phyloP scores from a whole-genome alignment of 1,284 basidiomycete species.

The Leccinum pachyderme region DNA sequence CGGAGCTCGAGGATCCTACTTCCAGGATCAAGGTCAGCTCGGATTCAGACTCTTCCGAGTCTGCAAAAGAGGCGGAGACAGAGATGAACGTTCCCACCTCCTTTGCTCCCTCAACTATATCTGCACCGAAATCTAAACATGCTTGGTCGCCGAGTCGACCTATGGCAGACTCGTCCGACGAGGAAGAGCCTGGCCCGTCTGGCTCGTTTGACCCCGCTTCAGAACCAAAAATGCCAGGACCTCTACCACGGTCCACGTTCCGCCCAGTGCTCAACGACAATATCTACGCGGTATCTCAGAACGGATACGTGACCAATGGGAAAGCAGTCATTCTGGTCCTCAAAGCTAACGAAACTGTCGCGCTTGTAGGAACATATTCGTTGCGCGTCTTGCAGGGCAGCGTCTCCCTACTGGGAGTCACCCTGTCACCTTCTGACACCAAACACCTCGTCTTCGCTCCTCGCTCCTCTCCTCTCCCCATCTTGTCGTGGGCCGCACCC shows the following conservation, averaged over 20 bases:
- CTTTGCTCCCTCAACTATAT: slow-evolving; percentile 5
- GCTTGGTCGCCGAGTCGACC: slow-evolving; percentile 57
- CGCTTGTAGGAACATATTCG: slow-evolving; percentile 58
- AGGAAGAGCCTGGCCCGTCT: slow-evolving; percentile 27
- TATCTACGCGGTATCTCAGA: slow-evolving; percentile 9
- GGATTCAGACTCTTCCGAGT: slow-evolving; percentile 27
- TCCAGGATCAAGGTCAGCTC: slow-evolving; percentile 36
- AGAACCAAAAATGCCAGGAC: slow-evolving; percentile 2
- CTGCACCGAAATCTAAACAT: slow-evolving; percentile 27
- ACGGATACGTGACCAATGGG: neutral
- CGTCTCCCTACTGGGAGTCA: slow-evolving; percentile 50
- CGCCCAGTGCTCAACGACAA: slow-evolving; percentile 12
- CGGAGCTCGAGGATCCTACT: slow-evolving; percentile 17
- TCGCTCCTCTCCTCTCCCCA: slow-evolving; percentile 63
- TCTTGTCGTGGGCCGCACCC: slow-evolving; percentile 37
- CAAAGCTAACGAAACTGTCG: slow-evolving; percentile 44
- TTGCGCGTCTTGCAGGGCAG: slow-evolving; percentile 56
- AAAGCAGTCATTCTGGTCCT: slow-evolving; percentile 43
- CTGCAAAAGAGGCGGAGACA: slow-evolving; percentile 30
- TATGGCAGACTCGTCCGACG: slow-evolving; percentile 49
- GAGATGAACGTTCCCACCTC: slow-evolving; percentile 7
- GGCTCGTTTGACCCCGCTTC: neutral
- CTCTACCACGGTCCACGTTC: slow-evolving; percentile 20
- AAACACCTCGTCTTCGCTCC: slow-evolving; percentile 61
- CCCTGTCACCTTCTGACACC: slow-evolving; percentile 40